Base-by-base conservation (phyloP, 805 yeast species). In the Metschnikowia noctiluminum region DNA sequence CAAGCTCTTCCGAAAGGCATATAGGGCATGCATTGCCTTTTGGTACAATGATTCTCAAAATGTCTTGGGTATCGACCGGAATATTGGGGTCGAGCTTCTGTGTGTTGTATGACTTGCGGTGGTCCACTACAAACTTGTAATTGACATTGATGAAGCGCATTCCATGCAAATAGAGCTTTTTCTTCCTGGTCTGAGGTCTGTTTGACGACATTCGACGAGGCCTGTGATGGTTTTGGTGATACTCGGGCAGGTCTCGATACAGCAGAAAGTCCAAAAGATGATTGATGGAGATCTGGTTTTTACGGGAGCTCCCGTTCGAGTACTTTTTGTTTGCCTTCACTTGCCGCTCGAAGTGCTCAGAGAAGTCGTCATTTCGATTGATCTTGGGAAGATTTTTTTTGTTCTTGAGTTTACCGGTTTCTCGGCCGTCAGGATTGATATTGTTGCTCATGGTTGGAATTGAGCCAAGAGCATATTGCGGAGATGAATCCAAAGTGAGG, bases 21-120 rank as follows among this genome's bases (percentile, higher is more conserved):
- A 94, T 92, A 0, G 99, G 98, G 62, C 99, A 94, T 35, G 84
- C 82, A 56, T 85, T 85, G 1, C 85, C 84, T 51, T 77, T 80
- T 12, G 92, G 85, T 0, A 82, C 84, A n/a, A 89, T 63, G 6
- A 92, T 89, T 42, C 96, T 73, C 31, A 85, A 64, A 6, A 94
- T 81, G 35, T 79, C 73, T 3, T 73, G 71, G 50, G 79, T 76
- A 13, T 84, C 79, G 2, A 92, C 70, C 0, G 87, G 84, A n/a
- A 81, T 64, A 61, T 88, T 89, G 1, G 97, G 94, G 61, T 89
- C 92, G 16, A 78, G 53, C 38, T 76, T 69, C 61, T 87, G 92
- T 9, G 79, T 69, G 27, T 69, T 62, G 59, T 81, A 85, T 40
- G 78, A 77, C 36, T 76, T 72, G 37, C 81, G 62, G 43, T 79